phyloP scores from a whole-genome alignment of 306 rosid species.

The Clitoria ternatea region DNA sequence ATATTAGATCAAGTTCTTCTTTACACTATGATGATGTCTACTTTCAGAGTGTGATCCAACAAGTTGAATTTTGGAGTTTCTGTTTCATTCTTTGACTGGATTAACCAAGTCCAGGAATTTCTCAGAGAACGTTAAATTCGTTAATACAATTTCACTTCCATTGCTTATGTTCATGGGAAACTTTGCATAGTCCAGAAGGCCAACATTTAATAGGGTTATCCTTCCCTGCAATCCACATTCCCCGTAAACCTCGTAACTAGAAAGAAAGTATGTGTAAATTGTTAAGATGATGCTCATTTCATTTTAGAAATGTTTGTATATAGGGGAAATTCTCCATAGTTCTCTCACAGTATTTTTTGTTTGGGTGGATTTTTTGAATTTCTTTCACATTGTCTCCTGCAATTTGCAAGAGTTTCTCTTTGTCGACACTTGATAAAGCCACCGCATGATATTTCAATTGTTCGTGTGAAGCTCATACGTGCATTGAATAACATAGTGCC shows the following conservation, averaged over 20 bases:
- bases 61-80: not conserved
- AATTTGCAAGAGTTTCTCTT: not conserved
- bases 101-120: not conserved
- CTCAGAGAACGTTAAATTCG: not conserved
- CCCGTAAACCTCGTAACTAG: not conserved
- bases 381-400: not conserved
- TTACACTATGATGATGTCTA: not conserved
- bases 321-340: not conserved
- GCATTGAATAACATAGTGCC: not conserved
- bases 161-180: not conserved
- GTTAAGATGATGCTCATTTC: not conserved
- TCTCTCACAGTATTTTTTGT: not conserved
- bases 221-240: not conserved
- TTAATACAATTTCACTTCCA: not conserved
- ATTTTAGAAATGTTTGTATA: not conserved
- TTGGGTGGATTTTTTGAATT: not conserved
- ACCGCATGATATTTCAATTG: not conserved
- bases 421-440: not conserved
- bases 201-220: not conserved
- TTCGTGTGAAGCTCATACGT: not conserved
- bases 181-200: not conserved
- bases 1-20: not conserved
- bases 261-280: not conserved
- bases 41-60: not conserved
- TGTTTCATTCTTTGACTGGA: conserved; percentile 1